phyloP scores from a whole-genome alignment of 2,329 filamentous ascomycete species.

The Diplodia sapinea region DNA sequence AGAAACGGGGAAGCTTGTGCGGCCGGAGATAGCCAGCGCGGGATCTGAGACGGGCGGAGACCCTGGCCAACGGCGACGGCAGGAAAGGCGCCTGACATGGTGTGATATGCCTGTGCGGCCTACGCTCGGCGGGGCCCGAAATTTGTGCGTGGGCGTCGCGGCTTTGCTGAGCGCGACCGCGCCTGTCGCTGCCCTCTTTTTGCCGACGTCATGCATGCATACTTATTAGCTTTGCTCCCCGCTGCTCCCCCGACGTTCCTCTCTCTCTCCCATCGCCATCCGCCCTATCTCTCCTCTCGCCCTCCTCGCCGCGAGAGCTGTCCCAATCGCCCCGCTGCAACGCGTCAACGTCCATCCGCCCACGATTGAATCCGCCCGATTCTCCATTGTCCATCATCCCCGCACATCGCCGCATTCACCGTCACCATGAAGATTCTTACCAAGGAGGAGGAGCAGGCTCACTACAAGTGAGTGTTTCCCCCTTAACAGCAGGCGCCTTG shows the following conservation, averaged over 20 bases:
- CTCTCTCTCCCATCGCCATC: background rate
- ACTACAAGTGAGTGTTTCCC: slow-evolving; percentile 68
- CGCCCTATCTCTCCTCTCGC: background rate
- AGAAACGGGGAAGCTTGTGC: slow-evolving; percentile 4
- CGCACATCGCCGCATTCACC: background rate
- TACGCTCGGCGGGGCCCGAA: slow-evolving; percentile 11
- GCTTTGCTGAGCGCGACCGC: background rate
- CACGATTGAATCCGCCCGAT: background rate
- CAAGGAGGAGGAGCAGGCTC: slow-evolving; percentile 86
- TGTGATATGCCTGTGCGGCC: slow-evolving; percentile 22
- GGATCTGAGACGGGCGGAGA: slow-evolving; percentile 26
- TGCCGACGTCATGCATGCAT: slow-evolving; percentile 29
- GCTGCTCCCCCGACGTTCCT: slow-evolving; percentile 2
- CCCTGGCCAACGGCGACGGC: slow-evolving; percentile 2
- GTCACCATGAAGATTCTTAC: slow-evolving; percentile 89
- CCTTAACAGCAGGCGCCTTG: slow-evolving; percentile 12
- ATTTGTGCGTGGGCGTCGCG: slow-evolving; percentile 3
- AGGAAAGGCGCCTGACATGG: slow-evolving; percentile 11
- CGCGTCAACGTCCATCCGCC: background rate
- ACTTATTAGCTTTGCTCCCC: slow-evolving; percentile 3
- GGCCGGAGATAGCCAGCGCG: slow-evolving; percentile 19
- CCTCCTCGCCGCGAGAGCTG: background rate
- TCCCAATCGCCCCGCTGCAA: background rate
- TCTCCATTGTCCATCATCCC: background rate
- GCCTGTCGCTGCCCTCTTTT: background rate